Base-by-base conservation (phyloP, 208 protist species). In the Trypanosomatidae sp. region DNA sequence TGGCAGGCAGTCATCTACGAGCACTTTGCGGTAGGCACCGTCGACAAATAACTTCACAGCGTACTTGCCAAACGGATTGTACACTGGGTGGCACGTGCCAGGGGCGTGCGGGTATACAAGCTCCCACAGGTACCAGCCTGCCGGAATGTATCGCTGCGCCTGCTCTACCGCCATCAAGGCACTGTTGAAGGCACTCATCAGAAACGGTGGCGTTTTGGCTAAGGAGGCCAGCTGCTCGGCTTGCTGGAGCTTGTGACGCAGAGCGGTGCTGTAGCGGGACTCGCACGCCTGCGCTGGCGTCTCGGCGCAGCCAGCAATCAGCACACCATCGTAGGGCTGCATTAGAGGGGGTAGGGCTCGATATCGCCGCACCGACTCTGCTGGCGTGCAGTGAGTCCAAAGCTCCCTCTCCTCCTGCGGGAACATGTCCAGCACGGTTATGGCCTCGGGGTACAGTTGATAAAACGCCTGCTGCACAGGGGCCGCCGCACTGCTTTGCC, bases 41-140 rank as follows among this genome's bases (percentile, higher is more conserved):
- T 93, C 84, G 65, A 97, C 76, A 66, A 92, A 98, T 17, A 98
- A 83, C 79, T 92, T 93, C 73, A 98, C 94, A 17, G 79, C 84
- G 73, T 98, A 98, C 79, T 97, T 97, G 30, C 94, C 94, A 59
- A 85, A 84, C 1, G 94, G 94, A 74, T 98, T 98, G 84, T 97
- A 98, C 12, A 97, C 90, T 12, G 94, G 94, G 64, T 96, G 90
- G 50, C 79, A 88, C 19, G 90, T 94, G 6, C 82, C 89, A 2
- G 89, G 86, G 17, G 86, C 91, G 62, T 97, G 89, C 2, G 92
- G 91, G 77, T 97, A 84, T 25, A 97, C 86, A 28, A 98, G 79
- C 79, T 98, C 91, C 92, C 94, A 98, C 50, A 96, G 72, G 73
- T 98, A 98, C 47, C 83, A 44, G 10, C 90, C 91, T 15, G 59